Evolutionary conservation across 768 basidiomycete species (phyloP).

Genomic region (Flagelloscypha sp.): DNA sequence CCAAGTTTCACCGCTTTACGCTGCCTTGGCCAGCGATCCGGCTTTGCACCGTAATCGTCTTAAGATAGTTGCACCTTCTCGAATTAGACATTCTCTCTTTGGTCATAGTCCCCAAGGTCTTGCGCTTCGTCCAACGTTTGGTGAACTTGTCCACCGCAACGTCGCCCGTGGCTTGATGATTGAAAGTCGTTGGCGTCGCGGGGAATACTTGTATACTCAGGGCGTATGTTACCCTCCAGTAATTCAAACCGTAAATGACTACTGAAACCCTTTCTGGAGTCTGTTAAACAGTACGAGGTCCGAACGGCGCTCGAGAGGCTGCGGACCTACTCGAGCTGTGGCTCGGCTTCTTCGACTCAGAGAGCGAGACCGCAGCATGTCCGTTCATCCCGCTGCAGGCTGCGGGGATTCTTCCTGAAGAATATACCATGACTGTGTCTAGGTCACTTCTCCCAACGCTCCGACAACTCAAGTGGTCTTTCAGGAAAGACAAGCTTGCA

Average conservation of each 20-base stretch:
- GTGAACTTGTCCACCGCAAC: slow-evolving; percentile 60
- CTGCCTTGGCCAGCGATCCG: slow-evolving; percentile 49
- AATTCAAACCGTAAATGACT: slow-evolving; percentile 6
- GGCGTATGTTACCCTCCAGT: slow-evolving; percentile 32
- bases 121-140: slow-evolving; percentile 53
- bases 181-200: slow-evolving; percentile 58
- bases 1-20: slow-evolving; percentile 38
- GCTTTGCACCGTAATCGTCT: slow-evolving; percentile 56
- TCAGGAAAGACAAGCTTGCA: slow-evolving; percentile 55
- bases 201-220: slow-evolving; percentile 55
- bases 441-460: slow-evolving; percentile 56
- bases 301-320: slow-evolving; percentile 44
- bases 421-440: slow-evolving; percentile 45
- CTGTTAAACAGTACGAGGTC: slow-evolving; percentile 59
- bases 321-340: too few relatives aligned
- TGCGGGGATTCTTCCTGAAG: too few relatives aligned
- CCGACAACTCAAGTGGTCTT: slow-evolving; percentile 62
- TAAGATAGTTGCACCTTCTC: slow-evolving; percentile 55
- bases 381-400: too few relatives aligned
- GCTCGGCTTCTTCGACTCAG: too few relatives aligned
- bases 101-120: slow-evolving; percentile 46
- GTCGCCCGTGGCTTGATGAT: slow-evolving; percentile 64
- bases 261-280: slow-evolving; percentile 29
- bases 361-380: too few relatives aligned
- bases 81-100: slow-evolving; percentile 59